Percentiles rank a stretch among this genome's conserved stretches.
Evolutionary conservation across 140 eudicot genomes (phyloP).

Genomic region (Ambrosia hybrid): DNA sequence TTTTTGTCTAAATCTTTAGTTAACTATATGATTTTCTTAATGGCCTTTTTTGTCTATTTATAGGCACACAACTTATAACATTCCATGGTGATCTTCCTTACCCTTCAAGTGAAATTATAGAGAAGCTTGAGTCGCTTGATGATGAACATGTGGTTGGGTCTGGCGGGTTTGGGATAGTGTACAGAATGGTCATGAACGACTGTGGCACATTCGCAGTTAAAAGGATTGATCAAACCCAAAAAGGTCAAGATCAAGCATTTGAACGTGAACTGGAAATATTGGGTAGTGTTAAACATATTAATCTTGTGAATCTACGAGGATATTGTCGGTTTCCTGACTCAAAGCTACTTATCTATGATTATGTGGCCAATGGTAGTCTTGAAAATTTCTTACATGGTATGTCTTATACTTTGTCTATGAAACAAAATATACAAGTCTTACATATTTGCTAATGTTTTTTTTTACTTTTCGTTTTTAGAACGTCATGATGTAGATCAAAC

Average conservation of each 20-base stretch:
- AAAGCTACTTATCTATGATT: constrained; percentile 91
- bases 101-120: constrained; percentile 84
- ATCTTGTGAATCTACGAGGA: constrained; percentile 92
- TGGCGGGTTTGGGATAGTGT: constrained; percentile 94
- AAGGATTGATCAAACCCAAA: constrained; percentile 72
- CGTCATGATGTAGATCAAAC: constrained; percentile 35
- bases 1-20: not conserved
- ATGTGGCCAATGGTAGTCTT: constrained; percentile 83
- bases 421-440: not conserved
- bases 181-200: constrained; percentile 96
- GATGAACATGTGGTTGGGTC: constrained; percentile 92
- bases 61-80: constrained; percentile 87
- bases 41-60: not conserved
- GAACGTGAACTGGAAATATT: constrained; percentile 83
- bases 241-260: constrained; percentile 79
- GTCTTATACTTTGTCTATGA: constrained; percentile 16
- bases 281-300: constrained; percentile 91
- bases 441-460: not conserved
- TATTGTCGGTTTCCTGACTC: constrained; percentile 83
- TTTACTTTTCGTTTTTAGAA: constrained; percentile 40
- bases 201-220: constrained; percentile 97
- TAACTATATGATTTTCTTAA: not conserved
- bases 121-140: constrained; percentile 79
- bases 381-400: constrained; percentile 83
- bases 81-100: constrained; percentile 98